These are phyloP conservation scores for Camillea tinctor DNA, from an alignment of 2,329 filamentous ascomycete species.

Conservation along the genomic window DNA sequence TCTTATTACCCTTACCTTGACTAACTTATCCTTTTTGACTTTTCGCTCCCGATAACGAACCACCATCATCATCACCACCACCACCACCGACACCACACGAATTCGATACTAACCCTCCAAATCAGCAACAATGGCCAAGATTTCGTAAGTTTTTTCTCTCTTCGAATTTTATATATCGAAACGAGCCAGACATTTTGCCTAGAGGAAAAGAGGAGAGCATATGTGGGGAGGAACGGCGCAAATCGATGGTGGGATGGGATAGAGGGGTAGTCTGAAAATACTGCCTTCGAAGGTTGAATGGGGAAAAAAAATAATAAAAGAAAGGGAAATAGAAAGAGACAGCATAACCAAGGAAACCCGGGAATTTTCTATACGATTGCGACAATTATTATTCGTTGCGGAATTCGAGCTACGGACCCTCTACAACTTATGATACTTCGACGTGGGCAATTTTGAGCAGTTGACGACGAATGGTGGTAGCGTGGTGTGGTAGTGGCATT, in stretches of 20 bases:
- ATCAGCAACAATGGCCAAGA: conserved; percentile 30
- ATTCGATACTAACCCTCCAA: conserved; percentile 10
- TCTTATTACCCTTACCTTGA: background rate
- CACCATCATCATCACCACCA: conserved; percentile 9
- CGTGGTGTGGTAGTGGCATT: background rate
- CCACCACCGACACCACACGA: conserved; percentile 6
- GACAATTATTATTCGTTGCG: too few species aligned
- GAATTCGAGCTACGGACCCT: too few species aligned
- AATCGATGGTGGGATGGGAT: too few species aligned
- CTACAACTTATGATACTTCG: too few species aligned
- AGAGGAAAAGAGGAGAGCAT: background rate
- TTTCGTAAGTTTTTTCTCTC: conserved; percentile 27
- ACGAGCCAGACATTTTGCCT: background rate
- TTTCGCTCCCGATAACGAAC: conserved; percentile 8
- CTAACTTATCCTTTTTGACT: background rate
- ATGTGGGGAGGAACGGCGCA: background rate
- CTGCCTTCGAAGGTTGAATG: too few species aligned
- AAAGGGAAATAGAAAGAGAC: too few species aligned
- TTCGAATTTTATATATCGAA: conserved; percentile 3
- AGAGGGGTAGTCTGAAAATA: too few species aligned
- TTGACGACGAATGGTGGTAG: too few species aligned
- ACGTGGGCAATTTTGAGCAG: too few species aligned
- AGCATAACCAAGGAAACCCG: too few species aligned
- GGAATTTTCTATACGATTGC: too few species aligned
- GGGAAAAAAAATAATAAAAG: too few species aligned